These are phyloP conservation scores for Oehlia diaphana DNA, from an alignment of 192 early-diverging fungal genomes.

Conservation along the genomic window DNA sequence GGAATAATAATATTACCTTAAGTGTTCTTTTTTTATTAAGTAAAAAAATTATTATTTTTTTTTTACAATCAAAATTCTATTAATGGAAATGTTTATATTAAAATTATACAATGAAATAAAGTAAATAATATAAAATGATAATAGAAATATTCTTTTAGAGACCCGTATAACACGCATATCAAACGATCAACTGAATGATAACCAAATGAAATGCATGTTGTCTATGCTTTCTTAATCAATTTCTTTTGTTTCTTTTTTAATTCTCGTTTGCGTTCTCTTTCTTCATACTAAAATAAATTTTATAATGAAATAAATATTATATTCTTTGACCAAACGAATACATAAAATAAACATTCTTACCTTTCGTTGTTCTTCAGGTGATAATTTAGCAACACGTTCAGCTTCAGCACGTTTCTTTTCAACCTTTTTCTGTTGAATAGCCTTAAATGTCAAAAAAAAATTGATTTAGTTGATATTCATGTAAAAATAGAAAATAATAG, in stretches of 20 bases:
- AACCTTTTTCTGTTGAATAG: conserved; percentile 6
- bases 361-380: conserved; percentile 17
- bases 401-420: conserved; percentile 18
- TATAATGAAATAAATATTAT: not conserved
- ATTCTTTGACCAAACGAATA: not conserved
- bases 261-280: conserved; percentile 12
- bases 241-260: conserved; percentile 18
- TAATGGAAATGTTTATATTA: too few species aligned
- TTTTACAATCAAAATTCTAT: too few species aligned
- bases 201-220: not conserved
- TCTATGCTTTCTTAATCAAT: conserved; percentile 10
- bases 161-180: too few species aligned
- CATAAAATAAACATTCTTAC: not conserved
- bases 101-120: too few species aligned
- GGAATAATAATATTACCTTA: not conserved
- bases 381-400: conserved; percentile 13
- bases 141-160: too few species aligned
- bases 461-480: not conserved
- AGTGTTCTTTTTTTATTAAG: too few species aligned
- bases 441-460: not conserved
- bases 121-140: too few species aligned
- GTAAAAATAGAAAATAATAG: too few species aligned
- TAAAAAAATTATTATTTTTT: too few species aligned
- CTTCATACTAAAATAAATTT: conserved; percentile 8
- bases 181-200: not conserved